Percentiles rank a stretch among this genome's conserved stretches.
Evolutionary conservation across 2,329 filamentous ascomycete species (phyloP).

Genomic region (Calycina herbarum): DNA sequence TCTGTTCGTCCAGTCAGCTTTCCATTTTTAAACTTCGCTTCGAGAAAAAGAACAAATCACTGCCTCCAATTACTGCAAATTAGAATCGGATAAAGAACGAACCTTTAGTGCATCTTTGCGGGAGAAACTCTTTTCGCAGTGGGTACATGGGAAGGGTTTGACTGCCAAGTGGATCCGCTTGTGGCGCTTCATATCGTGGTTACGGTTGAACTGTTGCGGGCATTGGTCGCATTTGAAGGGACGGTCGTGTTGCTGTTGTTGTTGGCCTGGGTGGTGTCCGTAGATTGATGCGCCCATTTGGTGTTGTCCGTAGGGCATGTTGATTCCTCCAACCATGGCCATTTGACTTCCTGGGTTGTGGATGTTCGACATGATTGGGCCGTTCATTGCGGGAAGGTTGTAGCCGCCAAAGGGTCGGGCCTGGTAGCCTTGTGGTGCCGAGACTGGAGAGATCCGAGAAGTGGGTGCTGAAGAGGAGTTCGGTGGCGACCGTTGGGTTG

Average conservation of each 20-base stretch:
- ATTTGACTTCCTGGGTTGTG: constrained; percentile 72
- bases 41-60: not conserved
- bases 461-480: constrained; percentile 41
- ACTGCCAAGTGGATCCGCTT: constrained; percentile 93
- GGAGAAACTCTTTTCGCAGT: constrained; percentile 96
- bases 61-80: constrained; percentile 21
- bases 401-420: constrained; percentile 50
- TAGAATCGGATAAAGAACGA: constrained; percentile 38
- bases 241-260: constrained; percentile 66
- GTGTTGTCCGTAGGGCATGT: constrained; percentile 54
- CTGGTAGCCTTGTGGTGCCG: constrained; percentile 53
- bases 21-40: constrained; percentile 10
- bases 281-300: constrained; percentile 55
- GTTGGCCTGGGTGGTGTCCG: constrained; percentile 51
- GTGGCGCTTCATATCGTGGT: constrained; percentile 94
- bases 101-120: constrained; percentile 97
- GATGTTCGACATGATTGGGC: constrained; percentile 76
- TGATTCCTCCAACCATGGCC: constrained; percentile 60
- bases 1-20: constrained; percentile 45
- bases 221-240: constrained; percentile 96
- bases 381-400: constrained; percentile 61
- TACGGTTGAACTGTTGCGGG: constrained; percentile 90
- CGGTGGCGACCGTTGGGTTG: constrained; percentile 46
- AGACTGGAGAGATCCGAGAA: constrained; percentile 42
- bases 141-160: constrained; percentile 89